Evolutionary conservation across 139 green algal species (phyloP), one percentile per base, ranked within the genome.

Genomic region (Chlorella ohadii): DNA sequence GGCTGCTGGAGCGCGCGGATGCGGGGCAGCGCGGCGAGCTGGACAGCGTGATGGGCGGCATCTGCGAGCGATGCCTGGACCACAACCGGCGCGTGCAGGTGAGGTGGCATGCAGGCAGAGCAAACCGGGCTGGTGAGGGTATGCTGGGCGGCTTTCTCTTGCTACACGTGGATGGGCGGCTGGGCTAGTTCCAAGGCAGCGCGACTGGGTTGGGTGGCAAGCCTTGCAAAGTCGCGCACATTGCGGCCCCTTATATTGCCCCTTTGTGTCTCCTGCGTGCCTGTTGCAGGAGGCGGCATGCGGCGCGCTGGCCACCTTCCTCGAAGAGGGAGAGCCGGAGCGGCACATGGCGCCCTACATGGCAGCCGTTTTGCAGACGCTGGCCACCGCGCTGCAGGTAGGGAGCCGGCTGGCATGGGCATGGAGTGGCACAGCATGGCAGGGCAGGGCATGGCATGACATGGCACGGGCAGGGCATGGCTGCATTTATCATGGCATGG

Each of bases 261-360:
- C n/a, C n/a, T n/a, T n/a, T n/a, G n/a, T n/a, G n/a, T n/a, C n/a
- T n/a, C n/a, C n/a, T n/a, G n/a, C n/a, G n/a, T n/a, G n/a, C n/a
- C n/a, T n/a, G n/a, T n/a, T n/a, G 67, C 95, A 98, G 86, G 92
- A 97, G 73, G 93, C 96, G 23, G 97, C 96, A 0, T 98, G 95
- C 89, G 92, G 89, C 65, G 92, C 93, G 4, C 81, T 99, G 51
- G 95, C 96, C 41, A 93, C 86, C 5, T 38, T 98, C 51, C 76
- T 92, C 56, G 95, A 98, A 83, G 87, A 90, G 36, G 86, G 72
- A 25, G 86, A 81, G 25, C 76, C 76, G 25, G 76, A 82, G 76
- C 38, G 41, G 12, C 84, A 73, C 63, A 83, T 92, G 36, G 20
- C 80, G n/a, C 78, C 88, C n/a, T 84, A 83, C 28, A 89, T 79